Conservation (phyloP, 169 alveolate genomes). For the Neospora caninum region DNA sequence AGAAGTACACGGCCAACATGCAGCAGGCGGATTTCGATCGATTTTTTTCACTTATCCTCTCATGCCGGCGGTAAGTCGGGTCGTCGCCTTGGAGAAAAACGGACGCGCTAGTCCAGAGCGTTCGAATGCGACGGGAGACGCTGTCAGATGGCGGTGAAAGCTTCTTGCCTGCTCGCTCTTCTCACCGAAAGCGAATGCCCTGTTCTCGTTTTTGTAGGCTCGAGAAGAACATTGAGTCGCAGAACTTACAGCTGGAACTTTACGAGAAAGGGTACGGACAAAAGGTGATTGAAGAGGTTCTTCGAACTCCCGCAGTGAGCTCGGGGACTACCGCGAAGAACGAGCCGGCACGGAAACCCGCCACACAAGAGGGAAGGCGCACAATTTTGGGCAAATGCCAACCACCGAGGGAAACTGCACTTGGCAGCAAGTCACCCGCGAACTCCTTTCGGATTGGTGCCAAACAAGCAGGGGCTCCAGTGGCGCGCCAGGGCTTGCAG, state of each 20-base stretch:
- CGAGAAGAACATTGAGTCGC: conserved; percentile 2
- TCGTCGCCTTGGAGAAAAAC: too few species aligned
- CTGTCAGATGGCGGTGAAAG: too few species aligned
- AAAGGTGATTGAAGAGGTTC: not conserved
- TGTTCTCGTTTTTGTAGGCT: not conserved
- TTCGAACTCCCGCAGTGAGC: not conserved
- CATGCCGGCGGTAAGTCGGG: not conserved
- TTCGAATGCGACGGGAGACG: too few species aligned
- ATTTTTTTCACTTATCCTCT: not conserved
- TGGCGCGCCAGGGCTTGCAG: too few species aligned
- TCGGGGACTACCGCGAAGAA: not conserved
- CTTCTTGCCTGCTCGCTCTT: too few species aligned
- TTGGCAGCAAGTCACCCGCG: too few species aligned
- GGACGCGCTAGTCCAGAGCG: too few species aligned
- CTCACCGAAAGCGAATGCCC: too few species aligned
- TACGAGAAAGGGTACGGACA: not conserved
- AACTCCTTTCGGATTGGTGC: too few species aligned
- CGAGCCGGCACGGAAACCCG: not conserved
- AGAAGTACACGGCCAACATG: not conserved
- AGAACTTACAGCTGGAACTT: not conserved
- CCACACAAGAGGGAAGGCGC: not conserved
- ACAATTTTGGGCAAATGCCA: too few species aligned
- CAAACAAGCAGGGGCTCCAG: too few species aligned
- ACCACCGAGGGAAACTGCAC: too few species aligned
- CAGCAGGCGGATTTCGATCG: not conserved